A percentile compares a stretch with the other conserved stretches of the same genome.
phyloP scores from a whole-genome alignment of 2,329 filamentous ascomycete species.

The Teratosphaeria epicoccoides region DNA sequence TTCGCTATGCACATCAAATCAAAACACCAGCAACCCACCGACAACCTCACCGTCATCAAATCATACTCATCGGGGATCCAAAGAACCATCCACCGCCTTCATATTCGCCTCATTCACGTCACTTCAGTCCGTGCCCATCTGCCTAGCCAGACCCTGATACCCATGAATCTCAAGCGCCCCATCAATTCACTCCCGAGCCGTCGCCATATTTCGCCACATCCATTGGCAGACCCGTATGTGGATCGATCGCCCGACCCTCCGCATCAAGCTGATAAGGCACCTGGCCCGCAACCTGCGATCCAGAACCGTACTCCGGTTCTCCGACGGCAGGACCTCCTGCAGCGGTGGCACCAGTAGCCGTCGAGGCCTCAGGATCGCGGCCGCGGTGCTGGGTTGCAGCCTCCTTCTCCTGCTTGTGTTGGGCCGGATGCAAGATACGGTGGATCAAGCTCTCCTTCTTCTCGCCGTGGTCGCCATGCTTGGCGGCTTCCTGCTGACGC shows the following conservation, averaged over 20 bases:
- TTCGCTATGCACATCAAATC: not conserved
- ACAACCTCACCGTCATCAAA: not conserved
- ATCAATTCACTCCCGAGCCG: constrained; percentile 28
- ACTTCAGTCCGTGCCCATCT: not conserved
- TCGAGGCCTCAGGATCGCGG: not conserved
- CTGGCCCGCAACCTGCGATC: not conserved
- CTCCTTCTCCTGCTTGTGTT: constrained; percentile 1
- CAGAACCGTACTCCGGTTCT: not conserved
- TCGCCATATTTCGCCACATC: constrained; percentile 31
- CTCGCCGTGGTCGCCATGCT: constrained; percentile 26
- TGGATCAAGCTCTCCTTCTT: constrained; percentile 22
- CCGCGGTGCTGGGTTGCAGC: not conserved
- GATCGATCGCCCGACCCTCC: constrained; percentile 25
- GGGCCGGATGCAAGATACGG: constrained; percentile 18
- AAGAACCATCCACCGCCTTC: no score
- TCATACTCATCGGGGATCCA: not conserved
- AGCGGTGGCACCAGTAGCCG: not conserved
- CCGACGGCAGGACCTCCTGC: not conserved
- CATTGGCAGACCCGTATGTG: constrained; percentile 32
- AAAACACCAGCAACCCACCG: not conserved
- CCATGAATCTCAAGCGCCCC: constrained; percentile 22
- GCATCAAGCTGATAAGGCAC: not conserved
- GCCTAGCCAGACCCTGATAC: constrained; percentile 9
- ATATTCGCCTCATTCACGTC: not conserved
- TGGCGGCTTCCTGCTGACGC: constrained; percentile 15